Evolutionary conservation across 1,139 yeast species (phyloP).

Genomic region (Meyerozyma elateridarum): DNA sequence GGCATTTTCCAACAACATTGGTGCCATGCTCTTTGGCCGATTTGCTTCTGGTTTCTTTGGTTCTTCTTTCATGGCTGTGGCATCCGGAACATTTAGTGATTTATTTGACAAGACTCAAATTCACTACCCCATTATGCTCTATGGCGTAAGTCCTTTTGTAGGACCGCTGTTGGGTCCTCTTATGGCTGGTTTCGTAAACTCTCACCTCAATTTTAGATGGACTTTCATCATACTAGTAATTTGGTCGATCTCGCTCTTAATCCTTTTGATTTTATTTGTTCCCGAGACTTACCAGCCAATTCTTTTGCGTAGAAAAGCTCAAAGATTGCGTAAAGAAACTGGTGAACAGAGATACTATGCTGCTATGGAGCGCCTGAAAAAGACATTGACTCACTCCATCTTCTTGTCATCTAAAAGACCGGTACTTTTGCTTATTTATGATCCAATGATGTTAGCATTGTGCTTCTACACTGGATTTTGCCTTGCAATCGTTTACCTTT

Average conservation of each 20-base stretch:
- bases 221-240: constrained; percentile 22
- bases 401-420: constrained; percentile 53
- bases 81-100: constrained; percentile 32
- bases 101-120: constrained; percentile 24
- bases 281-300: constrained; percentile 21
- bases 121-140: constrained; percentile 23
- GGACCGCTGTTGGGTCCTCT: constrained; percentile 34
- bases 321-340: constrained; percentile 13
- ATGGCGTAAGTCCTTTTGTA: constrained; percentile 28
- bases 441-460: constrained; percentile 57
- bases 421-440: constrained; percentile 44
- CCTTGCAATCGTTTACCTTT: constrained; percentile 56
- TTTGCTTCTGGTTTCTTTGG: constrained; percentile 32
- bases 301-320: constrained; percentile 14
- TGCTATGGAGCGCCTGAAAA: too few species aligned
- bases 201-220: constrained; percentile 21
- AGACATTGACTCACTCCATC: too few species aligned
- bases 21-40: constrained; percentile 28
- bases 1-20: constrained; percentile 24
- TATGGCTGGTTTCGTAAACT: constrained; percentile 26
- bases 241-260: constrained; percentile 17
- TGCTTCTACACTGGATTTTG: constrained; percentile 61
- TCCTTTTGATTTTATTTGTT: constrained; percentile 16
- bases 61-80: constrained; percentile 32
- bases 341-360: constrained; percentile 16